A percentile compares a stretch with the other conserved stretches of the same genome.
These are phyloP conservation scores for Sphagnurus paluster DNA, from an alignment of 1,284 basidiomycete genomes.

Conservation along the genomic window DNA sequence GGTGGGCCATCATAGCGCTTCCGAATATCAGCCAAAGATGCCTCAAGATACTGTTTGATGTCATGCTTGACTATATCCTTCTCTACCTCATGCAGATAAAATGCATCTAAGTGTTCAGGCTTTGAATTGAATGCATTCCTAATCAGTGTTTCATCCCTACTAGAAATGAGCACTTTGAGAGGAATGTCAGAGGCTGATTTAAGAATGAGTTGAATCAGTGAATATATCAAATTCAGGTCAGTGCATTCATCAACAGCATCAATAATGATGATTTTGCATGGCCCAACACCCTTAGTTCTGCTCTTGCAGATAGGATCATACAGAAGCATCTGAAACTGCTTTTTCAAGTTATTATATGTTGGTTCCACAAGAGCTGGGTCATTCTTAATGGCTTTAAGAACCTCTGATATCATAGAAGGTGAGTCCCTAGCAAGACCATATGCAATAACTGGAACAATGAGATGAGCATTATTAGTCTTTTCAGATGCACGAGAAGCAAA, in stretches of 20 bases:
- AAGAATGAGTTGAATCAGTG: constrained; percentile 8
- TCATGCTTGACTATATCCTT: constrained; percentile 16
- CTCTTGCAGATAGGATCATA: constrained; percentile 5
- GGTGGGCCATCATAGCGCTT: not conserved
- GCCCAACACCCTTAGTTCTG: not conserved
- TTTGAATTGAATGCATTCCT: constrained; percentile 6
- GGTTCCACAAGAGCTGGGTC: constrained; percentile 11
- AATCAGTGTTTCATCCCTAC: constrained; percentile 14
- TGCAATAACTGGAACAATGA: constrained; percentile 18
- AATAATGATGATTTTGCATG: constrained; percentile 16
- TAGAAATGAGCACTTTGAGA: constrained; percentile 18
- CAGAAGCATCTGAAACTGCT: constrained; percentile 20
- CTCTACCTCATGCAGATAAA: constrained; percentile 23
- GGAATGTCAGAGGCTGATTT: constrained; percentile 6
- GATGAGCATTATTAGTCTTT: constrained; percentile 9
- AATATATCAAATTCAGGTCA: constrained; percentile 3
- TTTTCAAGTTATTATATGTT: constrained; percentile 8
- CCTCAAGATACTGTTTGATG: constrained; percentile 17
- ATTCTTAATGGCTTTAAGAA: constrained; percentile 14
- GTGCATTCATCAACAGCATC: constrained; percentile 22
- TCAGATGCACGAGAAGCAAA: no score
- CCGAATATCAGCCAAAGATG: constrained; percentile 7
- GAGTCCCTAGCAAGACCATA: constrained; percentile 12
- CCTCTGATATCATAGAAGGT: constrained; percentile 9
- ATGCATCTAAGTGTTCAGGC: no score